phyloP scores from a whole-genome alignment of 768 basidiomycete genomes.

The Agaricus sinodeliciosus region DNA sequence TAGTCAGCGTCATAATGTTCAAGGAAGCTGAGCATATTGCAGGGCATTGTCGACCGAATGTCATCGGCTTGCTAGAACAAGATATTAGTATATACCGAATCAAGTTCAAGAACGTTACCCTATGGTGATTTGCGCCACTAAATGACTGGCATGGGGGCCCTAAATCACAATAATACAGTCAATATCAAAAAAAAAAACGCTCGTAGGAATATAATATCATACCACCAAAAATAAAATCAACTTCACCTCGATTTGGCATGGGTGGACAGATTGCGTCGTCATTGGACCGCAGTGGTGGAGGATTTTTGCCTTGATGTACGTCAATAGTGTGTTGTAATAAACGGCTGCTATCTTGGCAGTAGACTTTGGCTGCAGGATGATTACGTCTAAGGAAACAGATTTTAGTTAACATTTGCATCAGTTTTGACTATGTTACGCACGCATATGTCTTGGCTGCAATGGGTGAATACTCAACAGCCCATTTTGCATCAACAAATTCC shows the following conservation, averaged over 20 bases:
- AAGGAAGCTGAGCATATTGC: conserved; percentile 65
- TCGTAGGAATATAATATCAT: conserved; percentile 15
- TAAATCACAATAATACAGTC: conserved; percentile 22
- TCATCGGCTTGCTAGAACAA: conserved; percentile 47
- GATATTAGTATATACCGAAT: not conserved
- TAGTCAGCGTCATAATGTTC: conserved; percentile 59
- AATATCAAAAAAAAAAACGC: not conserved
- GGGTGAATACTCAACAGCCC: conserved; percentile 62
- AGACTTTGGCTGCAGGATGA: conserved; percentile 53
- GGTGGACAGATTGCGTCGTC: conserved; percentile 29
- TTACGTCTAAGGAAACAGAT: conserved; percentile 39
- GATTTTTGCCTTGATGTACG: conserved; percentile 31
- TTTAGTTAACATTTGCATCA: not conserved
- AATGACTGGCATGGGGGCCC: conserved; percentile 78
- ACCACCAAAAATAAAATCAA: conserved; percentile 76
- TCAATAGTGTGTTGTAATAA: conserved; percentile 56
- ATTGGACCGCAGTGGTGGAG: conserved; percentile 33
- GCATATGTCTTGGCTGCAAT: conserved; percentile 58
- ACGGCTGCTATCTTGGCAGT: conserved; percentile 56
- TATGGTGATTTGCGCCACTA: conserved; percentile 54
- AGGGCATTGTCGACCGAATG: conserved; percentile 56
- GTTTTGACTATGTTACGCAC: conserved; percentile 28
- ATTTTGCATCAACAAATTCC: conserved; percentile 54
- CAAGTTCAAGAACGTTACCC: conserved; percentile 25
- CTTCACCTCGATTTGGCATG: conserved; percentile 53